A percentile compares a stretch with the other conserved stretches of the same genome.
These are phyloP conservation scores for Trypanosoma boissoni DNA, from an alignment of 208 protist genomes.

Conservation along the genomic window DNA sequence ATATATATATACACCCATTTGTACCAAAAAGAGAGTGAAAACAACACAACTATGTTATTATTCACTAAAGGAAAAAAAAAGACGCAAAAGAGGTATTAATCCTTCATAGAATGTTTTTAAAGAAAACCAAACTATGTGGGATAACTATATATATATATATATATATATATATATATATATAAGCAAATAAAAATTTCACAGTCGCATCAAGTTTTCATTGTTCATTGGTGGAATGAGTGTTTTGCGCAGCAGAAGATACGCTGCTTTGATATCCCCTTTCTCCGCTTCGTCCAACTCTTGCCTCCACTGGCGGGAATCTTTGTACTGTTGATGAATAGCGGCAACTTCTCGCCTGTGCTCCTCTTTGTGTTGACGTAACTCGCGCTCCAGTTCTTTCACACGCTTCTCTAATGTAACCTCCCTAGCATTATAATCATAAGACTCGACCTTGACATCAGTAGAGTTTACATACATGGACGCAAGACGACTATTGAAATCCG, in stretches of 20 bases:
- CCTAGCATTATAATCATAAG: background rate
- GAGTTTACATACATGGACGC: background rate
- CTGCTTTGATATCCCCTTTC: constrained; percentile 4
- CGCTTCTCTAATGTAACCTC: background rate
- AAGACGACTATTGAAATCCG: constrained; percentile 15
- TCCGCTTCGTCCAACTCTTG: background rate
- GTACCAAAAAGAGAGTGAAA: constrained; percentile 5
- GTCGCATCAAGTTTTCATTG: no score
- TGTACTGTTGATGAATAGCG: background rate
- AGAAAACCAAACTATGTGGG: background rate
- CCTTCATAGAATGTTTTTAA: background rate
- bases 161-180: constrained; percentile 1
- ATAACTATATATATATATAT: background rate
- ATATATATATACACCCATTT: no score
- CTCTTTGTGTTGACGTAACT: constrained; percentile 6
- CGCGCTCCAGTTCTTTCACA: constrained; percentile 3
- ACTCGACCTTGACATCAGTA: constrained; percentile 1
- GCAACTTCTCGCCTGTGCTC: background rate
- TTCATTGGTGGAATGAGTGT: constrained; percentile 4
- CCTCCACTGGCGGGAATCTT: constrained; percentile 1
- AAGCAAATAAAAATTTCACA: background rate
- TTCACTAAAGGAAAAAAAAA: constrained; percentile 10
- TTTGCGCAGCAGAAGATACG: constrained; percentile 15
- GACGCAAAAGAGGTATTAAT: constrained; percentile 7
- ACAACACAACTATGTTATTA: constrained; percentile 1